phyloP scores from a whole-genome alignment of 2,329 filamentous ascomycete genomes.

The Aspergillus alliaceus region DNA sequence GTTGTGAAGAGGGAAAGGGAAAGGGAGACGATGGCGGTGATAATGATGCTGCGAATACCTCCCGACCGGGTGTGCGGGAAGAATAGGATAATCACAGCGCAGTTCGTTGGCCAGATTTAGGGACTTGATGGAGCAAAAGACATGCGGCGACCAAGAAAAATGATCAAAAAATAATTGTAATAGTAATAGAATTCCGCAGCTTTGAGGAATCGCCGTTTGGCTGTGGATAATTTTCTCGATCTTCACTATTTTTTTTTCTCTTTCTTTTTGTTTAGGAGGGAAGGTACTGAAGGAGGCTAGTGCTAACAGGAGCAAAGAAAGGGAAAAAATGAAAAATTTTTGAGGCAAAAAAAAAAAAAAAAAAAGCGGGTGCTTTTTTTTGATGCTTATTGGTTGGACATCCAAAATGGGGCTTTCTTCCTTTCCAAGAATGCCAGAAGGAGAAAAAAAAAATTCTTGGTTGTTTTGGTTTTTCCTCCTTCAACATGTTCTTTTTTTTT shows the following conservation, averaged over 20 bases:
- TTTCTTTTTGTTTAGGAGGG: slow-evolving; percentile 11
- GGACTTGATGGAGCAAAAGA: slow-evolving; percentile 1
- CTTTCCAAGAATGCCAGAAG: slow-evolving; percentile 1
- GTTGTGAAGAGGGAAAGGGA: slow-evolving; percentile 9
- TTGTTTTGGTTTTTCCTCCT: slow-evolving; percentile 2
- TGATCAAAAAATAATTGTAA: slow-evolving; percentile 18
- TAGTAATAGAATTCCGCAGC: slow-evolving; percentile 14
- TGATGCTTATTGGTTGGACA: slow-evolving; percentile 26
- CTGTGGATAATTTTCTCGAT: slow-evolving; percentile 3
- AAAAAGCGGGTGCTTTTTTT: slow-evolving; percentile 20
- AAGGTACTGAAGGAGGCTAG: background rate
- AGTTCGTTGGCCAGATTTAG: slow-evolving; percentile 17
- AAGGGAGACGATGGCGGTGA: slow-evolving; percentile 8
- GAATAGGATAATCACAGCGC: slow-evolving; percentile 15
- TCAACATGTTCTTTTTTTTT: background rate
- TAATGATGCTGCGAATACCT: slow-evolving; percentile 3
- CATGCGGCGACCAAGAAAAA: slow-evolving; percentile 7
- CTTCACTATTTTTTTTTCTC: slow-evolving; percentile 13
- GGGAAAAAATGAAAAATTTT: slow-evolving; percentile 11
- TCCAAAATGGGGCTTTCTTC: slow-evolving; percentile 3
- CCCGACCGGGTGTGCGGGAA: slow-evolving; percentile 2
- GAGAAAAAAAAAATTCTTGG: background rate
- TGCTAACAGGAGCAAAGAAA: background rate
- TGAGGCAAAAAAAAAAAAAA: slow-evolving; percentile 12
- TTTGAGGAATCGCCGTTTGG: slow-evolving; percentile 8